Evolutionary conservation across 805 yeast species (phyloP).

Genomic region (Millerago galiae): DNA sequence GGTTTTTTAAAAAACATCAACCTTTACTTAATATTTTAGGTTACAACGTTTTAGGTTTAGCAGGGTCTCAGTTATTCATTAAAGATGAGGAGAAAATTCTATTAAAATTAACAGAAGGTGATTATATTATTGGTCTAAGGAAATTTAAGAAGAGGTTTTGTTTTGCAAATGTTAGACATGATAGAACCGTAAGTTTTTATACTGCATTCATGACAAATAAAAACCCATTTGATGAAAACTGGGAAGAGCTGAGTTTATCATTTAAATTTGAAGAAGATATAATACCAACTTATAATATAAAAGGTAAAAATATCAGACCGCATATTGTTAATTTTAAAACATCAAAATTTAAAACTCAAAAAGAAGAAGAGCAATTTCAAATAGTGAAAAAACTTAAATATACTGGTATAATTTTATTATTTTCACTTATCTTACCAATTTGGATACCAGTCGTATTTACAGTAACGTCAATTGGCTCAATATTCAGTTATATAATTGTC

Average conservation of each 20-base stretch:
- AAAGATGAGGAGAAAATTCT: slow-evolving; percentile 39
- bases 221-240: slow-evolving; percentile 64
- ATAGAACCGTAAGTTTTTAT: slow-evolving; percentile 82
- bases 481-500: slow-evolving; percentile 34
- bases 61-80: slow-evolving; percentile 73
- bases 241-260: slow-evolving; percentile 35
- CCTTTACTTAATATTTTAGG: slow-evolving; percentile 45
- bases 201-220: slow-evolving; percentile 70
- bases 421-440: slow-evolving; percentile 32
- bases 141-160: slow-evolving; percentile 51
- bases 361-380: slow-evolving; percentile 7
- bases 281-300: slow-evolving; percentile 28
- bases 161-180: slow-evolving; percentile 74
- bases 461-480: slow-evolving; percentile 26
- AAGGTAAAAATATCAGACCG: slow-evolving; percentile 34
- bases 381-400: slow-evolving; percentile 18
- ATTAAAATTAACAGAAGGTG: slow-evolving; percentile 30
- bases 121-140: slow-evolving; percentile 48
- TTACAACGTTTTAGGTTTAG: slow-evolving; percentile 48
- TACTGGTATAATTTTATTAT: slow-evolving; percentile 17
- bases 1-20: slow-evolving; percentile 36
- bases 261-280: slow-evolving; percentile 30
- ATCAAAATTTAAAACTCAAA: slow-evolving; percentile 19
- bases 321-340: slow-evolving; percentile 45
- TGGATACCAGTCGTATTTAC: slow-evolving; percentile 44